Base-by-base conservation (phyloP, 1,284 basidiomycete genomes). In the Cutaneotrichosporon curvatum region DNA sequence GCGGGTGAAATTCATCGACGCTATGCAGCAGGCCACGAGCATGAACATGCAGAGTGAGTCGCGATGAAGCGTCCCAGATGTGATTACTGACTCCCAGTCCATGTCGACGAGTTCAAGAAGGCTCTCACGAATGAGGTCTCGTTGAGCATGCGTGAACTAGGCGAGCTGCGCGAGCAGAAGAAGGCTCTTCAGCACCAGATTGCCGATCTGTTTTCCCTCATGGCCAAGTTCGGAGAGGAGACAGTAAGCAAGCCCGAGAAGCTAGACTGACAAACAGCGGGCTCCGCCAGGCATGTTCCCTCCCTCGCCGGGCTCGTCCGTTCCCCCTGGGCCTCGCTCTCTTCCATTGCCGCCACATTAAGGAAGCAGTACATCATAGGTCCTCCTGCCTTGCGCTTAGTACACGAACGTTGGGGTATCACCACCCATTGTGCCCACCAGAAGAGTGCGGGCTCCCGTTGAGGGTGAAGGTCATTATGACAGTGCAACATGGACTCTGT, bases 1-100 rank as follows among this genome's bases (percentile, higher is more conserved):
- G 70, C 75, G 86, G 36, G 69, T 90, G 45, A 75, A 84, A 4
- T 90, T 91, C 61, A 83, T 90, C 10, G 87, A 91, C 58, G 85
- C 87, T 15, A 91, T 90, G 87, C 85, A 85, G 62, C 82, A 87
- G 57, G 87, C 87, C 1, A 90, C 87, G 0, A 80, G 80, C 1
- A 84, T 89, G 61, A 88, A 90, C 55, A 81, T 90, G 7, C 80
- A 85, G 63, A 73, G 85, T 85, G 65, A 69, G 78, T 64, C 1
- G 21, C 12, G 18, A 37, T 6, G 9, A 20, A 21, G 11, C 11
- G 19, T 21, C 37, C 9, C 16, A n/a, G n/a, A n/a, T n/a, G 5
- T 40, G 37, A 10, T 21, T 19, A 4, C n/a, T 31, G 38, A 31
- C 16, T 4, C 14, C 4, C 55, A 87, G 85, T 79, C 21, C 87